Conservation (phyloP, 805 yeast genomes). For the Metschnikowia peoriensis region DNA sequence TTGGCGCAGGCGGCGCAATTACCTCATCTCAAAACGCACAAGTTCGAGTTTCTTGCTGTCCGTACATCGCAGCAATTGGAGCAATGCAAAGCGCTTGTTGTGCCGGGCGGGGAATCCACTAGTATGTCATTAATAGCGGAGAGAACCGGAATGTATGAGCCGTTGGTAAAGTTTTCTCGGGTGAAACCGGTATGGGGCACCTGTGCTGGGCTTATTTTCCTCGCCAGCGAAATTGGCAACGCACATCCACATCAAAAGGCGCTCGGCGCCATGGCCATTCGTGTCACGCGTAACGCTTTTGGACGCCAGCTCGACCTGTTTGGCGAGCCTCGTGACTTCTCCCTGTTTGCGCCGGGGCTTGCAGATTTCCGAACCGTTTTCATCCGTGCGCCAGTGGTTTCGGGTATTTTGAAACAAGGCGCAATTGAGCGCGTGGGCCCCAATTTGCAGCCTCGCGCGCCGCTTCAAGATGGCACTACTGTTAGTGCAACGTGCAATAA, state of each 20-base stretch:
- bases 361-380: constrained; percentile 50
- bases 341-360: constrained; percentile 41
- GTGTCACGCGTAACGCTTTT: constrained; percentile 70
- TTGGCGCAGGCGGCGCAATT: constrained; percentile 12
- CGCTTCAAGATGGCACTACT: constrained; percentile 5
- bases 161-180: constrained; percentile 50
- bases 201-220: constrained; percentile 76
- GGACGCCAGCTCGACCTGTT: constrained; percentile 77
- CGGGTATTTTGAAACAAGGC: constrained; percentile 13
- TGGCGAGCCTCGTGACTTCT: constrained; percentile 43
- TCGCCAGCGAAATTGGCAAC: constrained; percentile 53
- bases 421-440: constrained; percentile 14
- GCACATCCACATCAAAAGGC: constrained; percentile 54
- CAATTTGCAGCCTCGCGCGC: constrained; percentile 9
- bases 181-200: constrained; percentile 75
- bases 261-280: constrained; percentile 63
- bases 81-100: constrained; percentile 55
- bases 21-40: constrained; percentile 13
- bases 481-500: constrained; percentile 20
- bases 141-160: constrained; percentile 55
- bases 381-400: constrained; percentile 76
- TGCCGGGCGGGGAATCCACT: constrained; percentile 75
- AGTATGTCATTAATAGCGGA: constrained; percentile 71
- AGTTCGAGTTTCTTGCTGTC: constrained; percentile 45
- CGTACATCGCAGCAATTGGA: constrained; percentile 50